Percentiles rank a stretch among this genome's conserved stretches.
Evolutionary conservation across 1,139 yeast species (phyloP).

Genomic region (Yamadazyma mexicana): DNA sequence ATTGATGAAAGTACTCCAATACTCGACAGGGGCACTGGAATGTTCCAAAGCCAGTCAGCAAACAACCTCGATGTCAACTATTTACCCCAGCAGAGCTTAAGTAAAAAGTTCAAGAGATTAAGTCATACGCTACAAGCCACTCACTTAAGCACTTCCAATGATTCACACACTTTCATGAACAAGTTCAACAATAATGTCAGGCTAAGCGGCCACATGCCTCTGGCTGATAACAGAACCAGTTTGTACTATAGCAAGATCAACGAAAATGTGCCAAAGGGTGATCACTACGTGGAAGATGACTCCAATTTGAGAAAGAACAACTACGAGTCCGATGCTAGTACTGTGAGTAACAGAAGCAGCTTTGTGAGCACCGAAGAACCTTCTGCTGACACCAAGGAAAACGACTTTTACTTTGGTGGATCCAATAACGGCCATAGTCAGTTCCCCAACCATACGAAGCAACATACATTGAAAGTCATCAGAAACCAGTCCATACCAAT

Average conservation of each 20-base stretch:
- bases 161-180: slow-evolving; percentile 41
- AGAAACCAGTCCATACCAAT: slow-evolving; percentile 17
- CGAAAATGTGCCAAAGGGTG: slow-evolving; percentile 7
- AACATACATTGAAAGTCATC: slow-evolving; percentile 20
- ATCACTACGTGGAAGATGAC: slow-evolving; percentile 12
- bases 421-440: slow-evolving; percentile 1
- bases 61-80: slow-evolving; percentile 10
- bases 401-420: slow-evolving; percentile 2
- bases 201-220: slow-evolving; percentile 11
- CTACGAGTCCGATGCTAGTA: slow-evolving; percentile 23
- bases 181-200: slow-evolving; percentile 41
- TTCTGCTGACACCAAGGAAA: slow-evolving; percentile 7
- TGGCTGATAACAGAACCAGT: slow-evolving; percentile 21
- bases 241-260: slow-evolving; percentile 35
- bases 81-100: slow-evolving; percentile 38
- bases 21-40: slow-evolving; percentile 15
- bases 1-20: slow-evolving; percentile 34
- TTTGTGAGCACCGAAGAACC: slow-evolving; percentile 16
- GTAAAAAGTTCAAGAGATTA: slow-evolving; percentile 40
- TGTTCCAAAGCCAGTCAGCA: slow-evolving; percentile 8
- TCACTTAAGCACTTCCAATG: slow-evolving; percentile 31
- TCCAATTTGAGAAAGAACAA: slow-evolving; percentile 9
- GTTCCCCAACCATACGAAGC: slow-evolving; percentile 7
- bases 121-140: slow-evolving; percentile 40
- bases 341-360: slow-evolving; percentile 29